These are phyloP conservation scores for Arctium minus DNA, from an alignment of 129 eudicot genomes.

Conservation along the genomic window DNA sequence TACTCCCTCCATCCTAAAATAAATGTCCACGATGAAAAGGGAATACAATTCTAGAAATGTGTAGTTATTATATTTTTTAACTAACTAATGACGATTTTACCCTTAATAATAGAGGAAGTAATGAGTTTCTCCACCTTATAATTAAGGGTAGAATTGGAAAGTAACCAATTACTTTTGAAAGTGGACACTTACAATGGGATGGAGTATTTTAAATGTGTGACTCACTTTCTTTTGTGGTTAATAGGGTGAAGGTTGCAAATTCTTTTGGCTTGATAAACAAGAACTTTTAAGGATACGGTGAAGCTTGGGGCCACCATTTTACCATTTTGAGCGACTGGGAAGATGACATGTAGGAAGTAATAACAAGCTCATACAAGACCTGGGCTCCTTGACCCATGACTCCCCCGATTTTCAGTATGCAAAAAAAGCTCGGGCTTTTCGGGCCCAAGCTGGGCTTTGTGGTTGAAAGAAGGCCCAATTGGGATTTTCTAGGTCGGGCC, in stretches of 20 bases:
- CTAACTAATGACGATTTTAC: not conserved
- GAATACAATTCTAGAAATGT: not conserved
- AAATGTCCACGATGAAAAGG: not conserved
- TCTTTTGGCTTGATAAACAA: slow-evolving; percentile 37
- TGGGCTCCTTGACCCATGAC: not conserved
- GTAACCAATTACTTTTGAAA: not conserved
- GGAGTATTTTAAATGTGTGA: not conserved
- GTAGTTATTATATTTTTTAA: not conserved
- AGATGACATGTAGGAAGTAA: slow-evolving; percentile 33
- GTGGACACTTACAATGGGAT: not conserved
- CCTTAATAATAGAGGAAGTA: not conserved
- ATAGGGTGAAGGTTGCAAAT: slow-evolving; percentile 34
- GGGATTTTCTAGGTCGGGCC: no score
- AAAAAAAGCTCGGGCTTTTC: not conserved
- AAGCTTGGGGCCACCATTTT: slow-evolving; percentile 37
- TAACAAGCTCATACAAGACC: not conserved
- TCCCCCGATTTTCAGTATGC: not conserved
- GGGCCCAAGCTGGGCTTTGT: not conserved
- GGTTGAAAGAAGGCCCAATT: not conserved
- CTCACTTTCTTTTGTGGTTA: not conserved
- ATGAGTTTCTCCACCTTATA: not conserved
- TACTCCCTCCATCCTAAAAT: not conserved
- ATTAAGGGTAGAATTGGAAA: not conserved
- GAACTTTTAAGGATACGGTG: slow-evolving; percentile 35
- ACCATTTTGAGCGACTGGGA: slow-evolving; percentile 27